Evolutionary conservation across 1,284 basidiomycete genomes (phyloP).

Genomic region (Hortiboletus rubellus): DNA sequence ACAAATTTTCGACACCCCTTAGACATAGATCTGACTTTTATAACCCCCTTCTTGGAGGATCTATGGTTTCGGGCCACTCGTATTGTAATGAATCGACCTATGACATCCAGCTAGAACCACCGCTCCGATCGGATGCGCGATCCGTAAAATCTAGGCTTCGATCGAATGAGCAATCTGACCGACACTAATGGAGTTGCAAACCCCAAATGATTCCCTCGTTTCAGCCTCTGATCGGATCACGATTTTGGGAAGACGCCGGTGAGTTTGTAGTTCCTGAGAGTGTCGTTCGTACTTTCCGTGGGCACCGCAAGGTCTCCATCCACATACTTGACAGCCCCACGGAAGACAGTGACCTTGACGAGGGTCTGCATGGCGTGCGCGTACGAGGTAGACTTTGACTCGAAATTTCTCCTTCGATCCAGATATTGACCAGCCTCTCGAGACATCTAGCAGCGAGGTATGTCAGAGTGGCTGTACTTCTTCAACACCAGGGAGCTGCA

Average conservation of each 20-base stretch:
- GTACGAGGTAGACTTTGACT: constrained; percentile 52
- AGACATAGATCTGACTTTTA: constrained; percentile 13
- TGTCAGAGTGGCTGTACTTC: constrained; percentile 88
- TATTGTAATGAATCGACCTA: not conserved
- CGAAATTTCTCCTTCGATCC: constrained; percentile 86
- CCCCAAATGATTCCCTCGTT: too few relatives aligned
- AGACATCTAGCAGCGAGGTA: constrained; percentile 89
- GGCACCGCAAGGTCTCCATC: constrained; percentile 69
- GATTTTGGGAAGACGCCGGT: constrained; percentile 33
- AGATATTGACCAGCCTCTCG: constrained; percentile 89
- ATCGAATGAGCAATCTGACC: too few relatives aligned
- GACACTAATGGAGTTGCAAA: too few relatives aligned
- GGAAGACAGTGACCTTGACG: constrained; percentile 95
- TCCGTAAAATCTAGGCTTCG: too few relatives aligned
- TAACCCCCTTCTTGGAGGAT: not conserved
- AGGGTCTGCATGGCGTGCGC: constrained; percentile 91
- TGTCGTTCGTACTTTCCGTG: constrained; percentile 39
- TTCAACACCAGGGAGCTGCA: constrained; percentile 68
- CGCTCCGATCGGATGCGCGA: too few relatives aligned
- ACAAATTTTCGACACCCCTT: constrained; percentile 1
- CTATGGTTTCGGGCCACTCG: not conserved
- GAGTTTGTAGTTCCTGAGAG: constrained; percentile 78
- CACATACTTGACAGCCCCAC: constrained; percentile 83
- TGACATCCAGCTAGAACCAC: not conserved
- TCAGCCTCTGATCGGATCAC: too few relatives aligned